Evolutionary conservation across 1,284 basidiomycete species (phyloP).

Genomic region (Irpex sp.): DNA sequence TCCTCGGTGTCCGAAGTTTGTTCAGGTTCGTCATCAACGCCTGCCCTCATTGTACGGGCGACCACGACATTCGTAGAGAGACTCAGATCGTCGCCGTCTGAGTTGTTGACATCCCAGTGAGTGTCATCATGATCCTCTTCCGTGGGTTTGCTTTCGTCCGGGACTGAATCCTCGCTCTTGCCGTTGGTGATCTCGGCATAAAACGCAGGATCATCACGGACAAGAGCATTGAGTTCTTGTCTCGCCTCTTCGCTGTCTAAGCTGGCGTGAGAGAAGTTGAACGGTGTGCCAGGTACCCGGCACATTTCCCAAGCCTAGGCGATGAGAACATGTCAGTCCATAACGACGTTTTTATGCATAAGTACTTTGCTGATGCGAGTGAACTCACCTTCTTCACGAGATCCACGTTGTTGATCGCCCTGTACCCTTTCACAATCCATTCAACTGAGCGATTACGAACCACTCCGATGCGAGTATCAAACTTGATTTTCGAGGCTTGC

Average conservation of each 20-base stretch:
- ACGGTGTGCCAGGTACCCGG: neutral
- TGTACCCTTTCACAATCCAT: neutral
- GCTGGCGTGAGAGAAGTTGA: neutral
- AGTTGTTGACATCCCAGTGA: neutral
- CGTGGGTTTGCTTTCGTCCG: neutral
- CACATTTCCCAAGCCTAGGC: neutral
- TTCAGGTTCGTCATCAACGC: neutral
- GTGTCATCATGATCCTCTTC: neutral
- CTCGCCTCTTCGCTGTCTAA: neutral
- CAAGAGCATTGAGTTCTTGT: neutral
- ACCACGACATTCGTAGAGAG: neutral
- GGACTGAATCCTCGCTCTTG: neutral
- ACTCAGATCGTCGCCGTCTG: neutral
- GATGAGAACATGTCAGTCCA: neutral
- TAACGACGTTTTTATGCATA: neutral
- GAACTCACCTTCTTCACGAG: neutral
- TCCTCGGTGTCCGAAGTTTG: neutral
- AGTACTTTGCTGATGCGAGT: neutral
- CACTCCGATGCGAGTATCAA: neutral
- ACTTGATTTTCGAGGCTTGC: constrained; percentile 8
- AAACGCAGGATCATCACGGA: neutral
- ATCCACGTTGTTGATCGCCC: neutral
- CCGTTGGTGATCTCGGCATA: neutral
- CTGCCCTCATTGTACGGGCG: neutral
- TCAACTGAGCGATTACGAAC: neutral